A percentile compares a stretch with the other conserved stretches of the same genome.
Conservation (phyloP, 768 basidiomycete species). For the Leccinum fibrillosum region DNA sequence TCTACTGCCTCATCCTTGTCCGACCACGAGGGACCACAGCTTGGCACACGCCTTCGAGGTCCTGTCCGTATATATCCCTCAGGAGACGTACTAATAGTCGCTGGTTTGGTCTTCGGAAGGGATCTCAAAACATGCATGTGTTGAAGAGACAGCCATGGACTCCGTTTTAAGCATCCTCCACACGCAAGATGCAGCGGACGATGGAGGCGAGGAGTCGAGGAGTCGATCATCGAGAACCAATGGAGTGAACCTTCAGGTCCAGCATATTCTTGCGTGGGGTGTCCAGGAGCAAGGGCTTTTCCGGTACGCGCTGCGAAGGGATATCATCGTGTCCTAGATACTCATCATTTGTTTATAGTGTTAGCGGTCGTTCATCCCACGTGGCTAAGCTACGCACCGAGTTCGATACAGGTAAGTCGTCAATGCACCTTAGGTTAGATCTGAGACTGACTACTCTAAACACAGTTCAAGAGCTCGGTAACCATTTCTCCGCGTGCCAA, state of each 20-base stretch:
- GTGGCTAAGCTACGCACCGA: slow-evolving; percentile 69
- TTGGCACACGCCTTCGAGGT: slow-evolving; percentile 58
- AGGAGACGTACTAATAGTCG: slow-evolving; percentile 27
- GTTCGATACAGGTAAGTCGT: slow-evolving; percentile 69
- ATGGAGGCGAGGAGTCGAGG: background rate
- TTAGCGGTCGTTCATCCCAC: slow-evolving; percentile 85
- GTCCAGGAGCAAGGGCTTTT: slow-evolving; percentile 85
- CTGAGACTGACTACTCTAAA: slow-evolving; percentile 9
- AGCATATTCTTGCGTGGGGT: slow-evolving; percentile 81
- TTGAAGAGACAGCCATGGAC: slow-evolving; percentile 54
- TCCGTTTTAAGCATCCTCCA: slow-evolving; percentile 10
- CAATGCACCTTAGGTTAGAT: background rate
- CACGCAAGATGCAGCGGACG: slow-evolving; percentile 1
- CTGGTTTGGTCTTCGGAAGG: slow-evolving; percentile 66
- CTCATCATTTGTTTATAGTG: slow-evolving; percentile 41
- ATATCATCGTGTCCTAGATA: background rate
- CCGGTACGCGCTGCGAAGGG: slow-evolving; percentile 48
- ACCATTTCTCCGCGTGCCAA: too few relatives aligned
- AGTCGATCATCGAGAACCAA: background rate
- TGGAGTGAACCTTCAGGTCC: slow-evolving; percentile 22
- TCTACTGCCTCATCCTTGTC: slow-evolving; percentile 49
- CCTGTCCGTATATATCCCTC: slow-evolving; percentile 39
- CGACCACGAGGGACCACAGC: slow-evolving; percentile 47
- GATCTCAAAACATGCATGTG: slow-evolving; percentile 52
- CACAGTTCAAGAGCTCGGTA: slow-evolving; percentile 39